Base-by-base conservation (phyloP, 2,329 filamentous ascomycete species). In the Colletotrichum phormii region DNA sequence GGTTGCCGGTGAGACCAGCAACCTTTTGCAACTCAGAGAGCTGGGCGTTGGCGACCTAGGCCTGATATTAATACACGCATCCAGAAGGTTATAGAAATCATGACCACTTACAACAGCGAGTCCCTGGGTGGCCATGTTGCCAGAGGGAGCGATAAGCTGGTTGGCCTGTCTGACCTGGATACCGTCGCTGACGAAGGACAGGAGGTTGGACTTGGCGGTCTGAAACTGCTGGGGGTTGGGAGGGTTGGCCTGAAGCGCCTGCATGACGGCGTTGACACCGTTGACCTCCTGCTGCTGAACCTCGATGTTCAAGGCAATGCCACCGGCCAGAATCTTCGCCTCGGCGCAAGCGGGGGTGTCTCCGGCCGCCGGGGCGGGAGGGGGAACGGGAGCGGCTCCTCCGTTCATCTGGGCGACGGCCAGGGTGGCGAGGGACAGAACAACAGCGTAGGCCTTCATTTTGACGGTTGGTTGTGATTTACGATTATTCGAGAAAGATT, bases 191-290 rank as follows among this genome's bases (percentile, higher is more conserved):
- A 74, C 72, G 33, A 72, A 72, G 13, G 72, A 68, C 6, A 74
- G 49, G 46, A 74, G 64, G 31, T 72, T 74, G 57, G 72, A 72
- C 64, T 74, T 74, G 69, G 72, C 72, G 24, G 66, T 60, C 72
- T 74, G 68, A 49, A 74, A 74, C 49, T 74, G 69, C 54, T 72
- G 68, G 46, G 61, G 62, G 31, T 74, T 72, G 60, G 58, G 51
- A 5, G 72, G 72, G 18, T 72, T 72, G 9, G 64, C 64, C 69
- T 64, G 60, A 4, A 74, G 69, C 2, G 68, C 37, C 46, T 74
- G 60, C n/a, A 58, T 59, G 24, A 74, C 68, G 33, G 69, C 64
- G 6, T 65, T 61, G 46, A 67, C 59, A 4, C 72, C 54, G 7
- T 51, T 58, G 5, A 68, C 68, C 64, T 74, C 72, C 60, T 72